Base-by-base conservation (phyloP, 2,329 filamentous ascomycete species). In the Onygenales sp. region DNA sequence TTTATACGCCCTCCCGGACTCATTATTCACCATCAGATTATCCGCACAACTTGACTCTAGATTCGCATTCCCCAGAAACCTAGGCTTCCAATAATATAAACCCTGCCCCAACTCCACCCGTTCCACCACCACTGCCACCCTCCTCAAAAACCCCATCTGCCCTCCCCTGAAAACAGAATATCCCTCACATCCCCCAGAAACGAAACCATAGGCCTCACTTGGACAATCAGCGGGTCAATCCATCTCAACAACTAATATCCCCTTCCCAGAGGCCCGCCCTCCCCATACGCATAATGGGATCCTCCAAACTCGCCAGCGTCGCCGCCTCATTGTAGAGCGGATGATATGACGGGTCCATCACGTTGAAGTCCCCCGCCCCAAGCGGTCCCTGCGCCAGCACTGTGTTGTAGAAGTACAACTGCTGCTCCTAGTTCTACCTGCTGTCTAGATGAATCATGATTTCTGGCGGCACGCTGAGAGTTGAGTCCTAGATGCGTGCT, bases 371-470 rank as follows among this genome's bases (percentile, higher is more conserved):
- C 4, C 70, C 68, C 0, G 70, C 60, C 2, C 66, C 62, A 2
- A 85, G 70, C 1, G 73, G 72, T 2, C 78, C 82, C 27, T 71
- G 67, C 6, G 64, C 72, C 0, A 85, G 71, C 0, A 84, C 77
- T 2, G 71, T 73, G 27, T 77, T 76, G 68, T 87, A 88, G 67
- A 80, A 87, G 71, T 76, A 83, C 56, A 84, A 70, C 63, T 88
- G 84, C 2, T 78, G 78, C 3, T 68, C 73, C 82, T 80, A 86
- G 57, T 85, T 77, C 83, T 84, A 89, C n/a, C 85, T 85, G 62
- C 87, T 85, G 65, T 88, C 84, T 3, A 88, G 75, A 62, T 88
- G 86, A 42, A 88, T 79, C 82, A 88, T 83, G 66, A 88, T 86
- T 63, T 83, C 79, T 1, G 85, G 83, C 57, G 78, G 76, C 0